Conservation (phyloP, 2,329 filamentous ascomycete species). For the Ophiostoma tasmaniense region DNA sequence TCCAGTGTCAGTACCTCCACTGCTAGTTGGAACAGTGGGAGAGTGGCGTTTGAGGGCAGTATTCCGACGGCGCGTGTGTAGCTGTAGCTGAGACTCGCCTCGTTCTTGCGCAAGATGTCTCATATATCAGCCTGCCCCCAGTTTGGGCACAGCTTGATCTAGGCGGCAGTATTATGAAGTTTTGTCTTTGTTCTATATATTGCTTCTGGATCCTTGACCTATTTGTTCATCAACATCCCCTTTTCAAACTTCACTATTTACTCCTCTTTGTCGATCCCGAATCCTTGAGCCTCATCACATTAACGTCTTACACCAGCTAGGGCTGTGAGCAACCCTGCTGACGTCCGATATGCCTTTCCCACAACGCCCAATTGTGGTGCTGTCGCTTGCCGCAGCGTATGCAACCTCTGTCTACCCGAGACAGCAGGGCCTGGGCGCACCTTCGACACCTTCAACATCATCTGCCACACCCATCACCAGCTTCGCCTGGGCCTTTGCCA, state of each 20-base stretch:
- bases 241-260: too few species aligned
- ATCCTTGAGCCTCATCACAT: not conserved
- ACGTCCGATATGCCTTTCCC: not conserved
- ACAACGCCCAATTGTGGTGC: not conserved
- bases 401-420: slow-evolving; percentile 9
- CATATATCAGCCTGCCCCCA: too few species aligned
- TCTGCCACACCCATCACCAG: slow-evolving; percentile 25
- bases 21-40: too few species aligned
- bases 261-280: not conserved
- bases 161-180: not conserved
- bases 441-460: not conserved
- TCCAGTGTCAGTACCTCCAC: too few species aligned
- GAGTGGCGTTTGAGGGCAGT: too few species aligned
- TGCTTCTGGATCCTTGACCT: too few species aligned
- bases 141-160: too few species aligned
- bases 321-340: too few species aligned
- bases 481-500: slow-evolving; percentile 29
- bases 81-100: too few species aligned
- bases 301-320: not conserved
- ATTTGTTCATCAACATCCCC: too few species aligned
- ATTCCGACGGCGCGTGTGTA: too few species aligned
- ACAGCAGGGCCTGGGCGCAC: not conserved
- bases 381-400: slow-evolving; percentile 15
- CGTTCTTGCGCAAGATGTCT: too few species aligned
- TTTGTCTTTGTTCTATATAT: not conserved